Base-by-base conservation (phyloP, 164 flowering plant species). In the Kalanchoe fedtschenkoi region DNA sequence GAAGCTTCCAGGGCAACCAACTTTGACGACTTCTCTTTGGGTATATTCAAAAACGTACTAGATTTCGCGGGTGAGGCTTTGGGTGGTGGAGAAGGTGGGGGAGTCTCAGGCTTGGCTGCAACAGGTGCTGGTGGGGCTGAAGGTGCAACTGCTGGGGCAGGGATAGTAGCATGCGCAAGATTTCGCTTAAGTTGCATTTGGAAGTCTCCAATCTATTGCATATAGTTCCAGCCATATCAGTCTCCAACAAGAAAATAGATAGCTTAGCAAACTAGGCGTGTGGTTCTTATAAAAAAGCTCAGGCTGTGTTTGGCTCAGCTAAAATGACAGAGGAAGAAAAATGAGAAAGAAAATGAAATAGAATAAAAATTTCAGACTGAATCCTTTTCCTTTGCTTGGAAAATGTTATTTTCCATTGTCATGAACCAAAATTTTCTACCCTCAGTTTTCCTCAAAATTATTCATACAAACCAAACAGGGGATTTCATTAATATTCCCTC, bases 171-270 rank as follows among this genome's bases (percentile, higher is more conserved):
- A 30, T 70, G 78, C 72, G 78, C 86, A 62, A 86, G 62, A 29
- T 87, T 84, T 64, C 96, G 78, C 76, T 77, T 86, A 65, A 89
- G 66, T 69, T 84, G 83, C 92, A 93, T 90, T 72, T 93, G 95
- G 69, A 93, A 90, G 63, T 77, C 85, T 60, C 98, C 98, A 66
- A 90, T 71, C 98, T 93, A 71, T 24, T 57, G 16, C 68, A 71
- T 55, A 29, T 15, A 56, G 17, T 56, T 22, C 67, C 0, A 55
- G 16, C 4, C 15, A 21, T 33, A 22, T 11, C 24, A 32, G 9
- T 32, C 24, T 16, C 61, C 10, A 34, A 19, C 8, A 58, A 34
- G 26, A 58, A 21, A 51, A 51, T 17, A n/a, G 6, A 21, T 10
- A 1, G 14, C 17, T 19, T 13, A 42, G n/a, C 14, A 13, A 13